Conservation (phyloP, 225 moss, liverwort and hornwort genomes). For the Pseudoscleropodium purum region DNA sequence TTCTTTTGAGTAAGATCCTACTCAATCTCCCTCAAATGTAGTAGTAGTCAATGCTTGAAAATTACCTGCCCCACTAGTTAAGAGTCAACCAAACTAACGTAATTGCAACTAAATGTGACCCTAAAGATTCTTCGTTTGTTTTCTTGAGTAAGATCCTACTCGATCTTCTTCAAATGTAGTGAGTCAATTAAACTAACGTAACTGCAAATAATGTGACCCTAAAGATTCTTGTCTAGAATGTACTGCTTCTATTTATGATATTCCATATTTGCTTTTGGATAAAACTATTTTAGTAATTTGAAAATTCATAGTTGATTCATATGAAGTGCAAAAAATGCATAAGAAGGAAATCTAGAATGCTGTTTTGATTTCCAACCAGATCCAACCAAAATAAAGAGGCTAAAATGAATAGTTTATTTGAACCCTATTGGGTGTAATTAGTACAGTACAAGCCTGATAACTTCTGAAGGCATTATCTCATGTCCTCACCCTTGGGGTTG, state of each 20-base stretch:
- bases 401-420: background rate
- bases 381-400: background rate
- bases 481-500: background rate
- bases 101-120: too few species aligned
- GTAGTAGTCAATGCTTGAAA: too few species aligned
- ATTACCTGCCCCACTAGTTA: too few species aligned
- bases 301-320: background rate
- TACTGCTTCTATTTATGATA: background rate
- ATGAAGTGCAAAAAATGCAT: background rate
- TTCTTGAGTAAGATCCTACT: too few species aligned
- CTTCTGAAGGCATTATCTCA: background rate
- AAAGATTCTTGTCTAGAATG: background rate
- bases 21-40: too few species aligned
- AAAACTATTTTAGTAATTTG: background rate
- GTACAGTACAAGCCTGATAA: background rate
- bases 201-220: fast-evolving
- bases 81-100: too few species aligned
- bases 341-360: background rate
- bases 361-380: background rate
- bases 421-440: background rate
- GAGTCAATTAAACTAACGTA: background rate
- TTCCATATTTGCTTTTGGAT: fast-evolving
- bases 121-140: too few species aligned
- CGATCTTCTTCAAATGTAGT: too few species aligned
- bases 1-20: too few species aligned